A percentile compares a stretch with the other conserved stretches of the same genome.
Evolutionary conservation across 805 yeast genomes (phyloP).

Genomic region (Pichia deserticola): DNA sequence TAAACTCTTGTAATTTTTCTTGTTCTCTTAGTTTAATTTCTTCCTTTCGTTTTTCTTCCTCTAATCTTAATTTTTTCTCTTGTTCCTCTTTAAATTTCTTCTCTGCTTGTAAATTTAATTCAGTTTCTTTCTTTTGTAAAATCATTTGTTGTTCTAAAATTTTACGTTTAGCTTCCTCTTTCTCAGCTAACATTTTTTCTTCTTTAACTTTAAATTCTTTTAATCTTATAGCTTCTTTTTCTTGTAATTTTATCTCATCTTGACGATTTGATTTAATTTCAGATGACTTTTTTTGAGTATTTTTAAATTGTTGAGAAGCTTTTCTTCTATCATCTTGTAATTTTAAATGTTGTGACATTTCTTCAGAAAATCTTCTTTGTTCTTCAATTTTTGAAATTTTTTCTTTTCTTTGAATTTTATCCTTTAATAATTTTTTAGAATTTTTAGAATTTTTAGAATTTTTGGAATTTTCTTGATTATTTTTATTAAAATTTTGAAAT

Average conservation of each 20-base stretch:
- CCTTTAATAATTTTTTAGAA: not conserved
- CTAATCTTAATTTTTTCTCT: not conserved
- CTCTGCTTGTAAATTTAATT: not conserved
- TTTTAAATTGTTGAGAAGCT: not conserved
- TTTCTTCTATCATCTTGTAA: not conserved
- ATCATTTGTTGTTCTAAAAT: not conserved
- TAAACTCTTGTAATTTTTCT: not conserved
- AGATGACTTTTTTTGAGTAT: not conserved
- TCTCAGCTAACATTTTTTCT: not conserved
- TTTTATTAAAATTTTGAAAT: not conserved
- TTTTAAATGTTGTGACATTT: not conserved
- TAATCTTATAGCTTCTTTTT: not conserved
- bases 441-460: not conserved
- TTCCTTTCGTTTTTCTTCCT: not conserved
- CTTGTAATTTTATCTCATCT: constrained; percentile 4
- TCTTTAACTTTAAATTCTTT: not conserved
- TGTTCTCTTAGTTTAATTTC: not conserved
- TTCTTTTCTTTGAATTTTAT: too few relatives aligned
- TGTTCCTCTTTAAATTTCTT: not conserved
- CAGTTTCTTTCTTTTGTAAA: not conserved
- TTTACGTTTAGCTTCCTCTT: not conserved
- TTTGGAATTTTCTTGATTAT: not conserved
- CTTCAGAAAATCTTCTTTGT: too few relatives aligned
- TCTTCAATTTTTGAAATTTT: too few relatives aligned
- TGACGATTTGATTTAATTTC: not conserved